Evolutionary conservation across 306 rosid genomes (phyloP).

Genomic region (Vachellia collinsii): DNA sequence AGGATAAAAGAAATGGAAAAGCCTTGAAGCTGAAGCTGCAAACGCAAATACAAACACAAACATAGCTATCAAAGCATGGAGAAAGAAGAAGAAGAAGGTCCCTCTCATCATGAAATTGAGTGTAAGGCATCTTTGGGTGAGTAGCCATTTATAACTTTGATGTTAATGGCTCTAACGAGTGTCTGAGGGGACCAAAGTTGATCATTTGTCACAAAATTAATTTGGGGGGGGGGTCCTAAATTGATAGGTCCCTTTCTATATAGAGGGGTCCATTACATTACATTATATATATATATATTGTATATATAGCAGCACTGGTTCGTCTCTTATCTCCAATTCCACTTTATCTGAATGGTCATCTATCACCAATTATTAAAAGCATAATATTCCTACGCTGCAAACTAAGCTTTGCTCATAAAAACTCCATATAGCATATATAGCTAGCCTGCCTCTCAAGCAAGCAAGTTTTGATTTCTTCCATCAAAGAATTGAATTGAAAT

Average conservation of each 20-base stretch:
- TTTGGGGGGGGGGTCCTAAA: constrained; percentile 47
- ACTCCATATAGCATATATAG: constrained; percentile 2
- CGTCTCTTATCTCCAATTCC: constrained; percentile 51
- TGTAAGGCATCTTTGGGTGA: constrained; percentile 50
- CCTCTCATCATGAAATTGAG: constrained; percentile 40
- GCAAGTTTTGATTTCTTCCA: background rate
- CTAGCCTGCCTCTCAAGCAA: constrained; percentile 29
- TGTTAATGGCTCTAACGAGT: constrained; percentile 35
- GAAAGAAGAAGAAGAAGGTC: constrained; percentile 36
- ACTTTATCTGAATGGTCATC: constrained; percentile 62
- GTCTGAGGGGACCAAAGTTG: constrained; percentile 46
- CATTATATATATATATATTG: too few relatives aligned
- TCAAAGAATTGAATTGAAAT: background rate
- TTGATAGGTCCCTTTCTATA: constrained; percentile 46
- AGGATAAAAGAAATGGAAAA: background rate
- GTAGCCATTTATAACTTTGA: constrained; percentile 52
- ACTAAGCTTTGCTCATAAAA: constrained; percentile 40
- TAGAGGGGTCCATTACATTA: constrained; percentile 40
- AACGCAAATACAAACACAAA: constrained; percentile 25
- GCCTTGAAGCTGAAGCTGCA: constrained; percentile 30
- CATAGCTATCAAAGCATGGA: constrained; percentile 27
- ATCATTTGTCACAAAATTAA: constrained; percentile 31
- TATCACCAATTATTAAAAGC: constrained; percentile 66
- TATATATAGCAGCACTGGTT: constrained; percentile 37
- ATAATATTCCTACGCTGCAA: constrained; percentile 52